These are phyloP conservation scores for Candida sithepensis DNA, from an alignment of 805 yeast species.

Conservation along the genomic window DNA sequence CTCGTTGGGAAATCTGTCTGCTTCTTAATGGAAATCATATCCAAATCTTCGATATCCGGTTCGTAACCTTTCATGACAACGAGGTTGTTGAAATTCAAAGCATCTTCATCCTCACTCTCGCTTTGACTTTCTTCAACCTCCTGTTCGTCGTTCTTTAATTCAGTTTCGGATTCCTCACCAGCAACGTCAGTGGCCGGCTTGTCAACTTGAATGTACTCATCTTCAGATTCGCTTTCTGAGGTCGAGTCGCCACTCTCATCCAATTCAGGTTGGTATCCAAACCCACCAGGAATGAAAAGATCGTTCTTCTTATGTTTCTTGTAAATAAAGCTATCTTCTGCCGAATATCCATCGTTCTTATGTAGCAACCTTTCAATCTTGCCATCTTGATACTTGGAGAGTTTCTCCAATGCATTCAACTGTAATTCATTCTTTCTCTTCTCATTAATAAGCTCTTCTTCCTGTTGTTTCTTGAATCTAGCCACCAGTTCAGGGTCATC, in stretches of 20 bases:
- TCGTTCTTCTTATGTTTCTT: slow-evolving; percentile 27
- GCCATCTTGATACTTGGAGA: slow-evolving; percentile 15
- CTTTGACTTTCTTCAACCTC: slow-evolving; percentile 2
- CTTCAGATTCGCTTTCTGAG: slow-evolving; percentile 2
- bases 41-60: slow-evolving; percentile 51
- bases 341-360: slow-evolving; percentile 1
- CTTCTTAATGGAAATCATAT: slow-evolving; percentile 38
- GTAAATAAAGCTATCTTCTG: slow-evolving; percentile 29
- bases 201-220: slow-evolving; percentile 2
- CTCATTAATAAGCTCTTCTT: slow-evolving; percentile 13
- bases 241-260: neutral
- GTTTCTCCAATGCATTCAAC: slow-evolving; percentile 19
- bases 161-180: slow-evolving; percentile 3
- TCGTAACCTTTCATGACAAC: slow-evolving; percentile 67
- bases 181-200: neutral
- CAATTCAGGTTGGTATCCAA: slow-evolving; percentile 18
- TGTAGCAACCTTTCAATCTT: slow-evolving; percentile 1
- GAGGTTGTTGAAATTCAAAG: slow-evolving; percentile 31
- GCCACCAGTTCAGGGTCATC: slow-evolving; percentile 45
- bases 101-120: neutral
- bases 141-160: slow-evolving; percentile 2
- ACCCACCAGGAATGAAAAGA: slow-evolving; percentile 30
- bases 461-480: slow-evolving; percentile 28
- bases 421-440: slow-evolving; percentile 18
- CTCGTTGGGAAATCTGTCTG: slow-evolving; percentile 47